Evolutionary conservation across 2,329 filamentous ascomycete genomes (phyloP).

Genomic region (Harringtonia aguacate): DNA sequence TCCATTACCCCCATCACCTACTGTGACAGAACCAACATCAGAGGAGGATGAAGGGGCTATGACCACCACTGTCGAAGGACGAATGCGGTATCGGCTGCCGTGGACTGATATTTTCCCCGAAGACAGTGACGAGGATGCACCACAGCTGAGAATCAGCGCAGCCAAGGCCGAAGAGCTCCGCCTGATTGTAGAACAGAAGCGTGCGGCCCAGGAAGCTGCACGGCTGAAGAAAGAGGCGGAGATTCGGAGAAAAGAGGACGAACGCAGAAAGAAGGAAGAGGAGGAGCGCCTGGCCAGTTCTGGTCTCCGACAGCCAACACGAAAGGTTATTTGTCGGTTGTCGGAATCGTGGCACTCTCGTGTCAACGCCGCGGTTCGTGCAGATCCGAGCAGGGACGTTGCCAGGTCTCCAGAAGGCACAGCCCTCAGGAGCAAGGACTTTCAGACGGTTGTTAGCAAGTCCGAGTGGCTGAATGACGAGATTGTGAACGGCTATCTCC

Average conservation of each 20-base stretch:
- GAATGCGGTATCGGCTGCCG: background rate
- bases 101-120: constrained; percentile 5
- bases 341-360: constrained; percentile 24
- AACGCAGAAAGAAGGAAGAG: constrained; percentile 12
- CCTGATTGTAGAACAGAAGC: constrained; percentile 8
- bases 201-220: constrained; percentile 12
- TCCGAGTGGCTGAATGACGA: constrained; percentile 67
- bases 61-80: background rate
- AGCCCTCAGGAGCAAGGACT: constrained; percentile 45
- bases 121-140: constrained; percentile 2
- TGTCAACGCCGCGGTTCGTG: constrained; percentile 24
- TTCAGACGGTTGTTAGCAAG: constrained; percentile 47
- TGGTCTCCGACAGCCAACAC: constrained; percentile 17
- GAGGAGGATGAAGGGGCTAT: constrained; percentile 3
- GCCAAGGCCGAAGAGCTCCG: constrained; percentile 17
- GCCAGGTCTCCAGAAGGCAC: constrained; percentile 37
- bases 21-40: constrained; percentile 6
- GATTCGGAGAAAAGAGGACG: constrained; percentile 12
- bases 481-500: constrained; percentile 57
- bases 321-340: constrained; percentile 19
- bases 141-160: constrained; percentile 13
- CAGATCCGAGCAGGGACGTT: constrained; percentile 23
- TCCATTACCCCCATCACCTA: constrained; percentile 10
- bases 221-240: constrained; percentile 13
- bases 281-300: constrained; percentile 11